Conservation (phyloP, 2,329 filamentous ascomycete species). For the Cadophora malorum region DNA sequence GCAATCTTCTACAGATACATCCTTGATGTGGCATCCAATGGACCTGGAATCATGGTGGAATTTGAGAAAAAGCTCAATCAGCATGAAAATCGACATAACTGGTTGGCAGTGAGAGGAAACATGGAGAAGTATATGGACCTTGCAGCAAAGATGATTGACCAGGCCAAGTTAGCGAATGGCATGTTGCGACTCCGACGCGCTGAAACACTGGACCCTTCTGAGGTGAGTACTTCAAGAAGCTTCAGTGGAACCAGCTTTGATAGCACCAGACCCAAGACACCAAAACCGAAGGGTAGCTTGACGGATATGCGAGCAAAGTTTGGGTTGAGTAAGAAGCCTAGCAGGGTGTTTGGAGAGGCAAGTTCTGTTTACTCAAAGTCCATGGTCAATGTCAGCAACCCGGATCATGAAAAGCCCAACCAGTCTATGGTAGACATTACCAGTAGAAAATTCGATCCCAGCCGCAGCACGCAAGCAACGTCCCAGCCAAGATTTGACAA, state of each 20-base stretch:
- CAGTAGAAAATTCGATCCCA: not conserved
- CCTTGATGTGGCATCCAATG: slow-evolving; percentile 30
- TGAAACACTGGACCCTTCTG: slow-evolving; percentile 17
- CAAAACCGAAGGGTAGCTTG: slow-evolving; percentile 6
- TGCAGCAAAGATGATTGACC: slow-evolving; percentile 38
- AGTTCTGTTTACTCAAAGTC: slow-evolving; percentile 13
- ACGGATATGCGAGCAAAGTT: slow-evolving; percentile 8
- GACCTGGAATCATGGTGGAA: slow-evolving; percentile 26
- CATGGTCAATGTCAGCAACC: slow-evolving; percentile 12
- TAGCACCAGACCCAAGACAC: slow-evolving; percentile 1
- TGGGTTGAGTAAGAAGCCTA: slow-evolving; percentile 10
- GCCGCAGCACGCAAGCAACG: not conserved
- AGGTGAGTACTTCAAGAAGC: not conserved
- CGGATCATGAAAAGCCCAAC: not conserved
- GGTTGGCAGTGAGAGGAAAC: slow-evolving; percentile 29
- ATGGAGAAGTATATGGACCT: slow-evolving; percentile 36
- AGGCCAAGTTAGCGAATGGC: slow-evolving; percentile 30
- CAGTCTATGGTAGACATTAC: not conserved
- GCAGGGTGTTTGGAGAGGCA: not conserved
- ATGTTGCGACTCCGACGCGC: slow-evolving; percentile 23
- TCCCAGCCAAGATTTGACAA: slow-evolving; percentile 13
- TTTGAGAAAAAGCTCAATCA: slow-evolving; percentile 31
- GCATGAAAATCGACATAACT: slow-evolving; percentile 32
- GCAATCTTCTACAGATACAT: slow-evolving; percentile 38
- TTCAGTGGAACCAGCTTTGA: slow-evolving; percentile 8